Evolutionary conservation across 345 rosid genomes (phyloP), one percentile per base, ranked within the genome.

Genomic region (Cardamine occulta): DNA sequence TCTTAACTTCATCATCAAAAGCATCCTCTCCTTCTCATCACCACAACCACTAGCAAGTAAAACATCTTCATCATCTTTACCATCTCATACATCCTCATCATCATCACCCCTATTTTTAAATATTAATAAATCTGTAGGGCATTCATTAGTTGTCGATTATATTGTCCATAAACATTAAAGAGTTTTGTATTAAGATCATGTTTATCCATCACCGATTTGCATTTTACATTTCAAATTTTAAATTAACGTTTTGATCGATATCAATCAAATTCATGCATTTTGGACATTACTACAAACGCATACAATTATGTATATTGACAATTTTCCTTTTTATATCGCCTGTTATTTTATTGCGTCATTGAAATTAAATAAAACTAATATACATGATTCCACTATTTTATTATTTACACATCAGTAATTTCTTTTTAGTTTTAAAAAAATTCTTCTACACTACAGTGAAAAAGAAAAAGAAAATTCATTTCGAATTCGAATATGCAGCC

Each of bases 11-110:
- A 72, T 78, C 73, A 78, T 72, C 56, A 64, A 55, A 63, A 65
- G 71, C 67, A 70, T 44, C 37, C 26, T n/a, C 63, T 10, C 19
- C 18, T 45, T 45, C 51, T 45, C 19, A 72, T 72, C 56, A 72
- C 56, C 53, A 51, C 73, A 65, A 72, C 73, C 77, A 77, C 80
- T 57, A 58, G 40, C 77, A 72, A 56, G 73, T 77, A 65, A 39
- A 77, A 56, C 76, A 65, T 65, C 80, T 39, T 60, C 63, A 39
- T 75, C 79, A 39, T 61, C 61, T 56, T 17, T 45, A 65, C 73
- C 67, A 66, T 75, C 70, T 37, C 67, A 66, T 53, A 58, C 65
- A 55, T 61, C 51, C 21, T 62, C 80, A 55, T 72, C 76, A 65
- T 35, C 73, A 72, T 58, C 62, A 57, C 63, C 29, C 40, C 60